Base-by-base conservation (phyloP, 257 asterid species). In the Eucommia ulmoides region DNA sequence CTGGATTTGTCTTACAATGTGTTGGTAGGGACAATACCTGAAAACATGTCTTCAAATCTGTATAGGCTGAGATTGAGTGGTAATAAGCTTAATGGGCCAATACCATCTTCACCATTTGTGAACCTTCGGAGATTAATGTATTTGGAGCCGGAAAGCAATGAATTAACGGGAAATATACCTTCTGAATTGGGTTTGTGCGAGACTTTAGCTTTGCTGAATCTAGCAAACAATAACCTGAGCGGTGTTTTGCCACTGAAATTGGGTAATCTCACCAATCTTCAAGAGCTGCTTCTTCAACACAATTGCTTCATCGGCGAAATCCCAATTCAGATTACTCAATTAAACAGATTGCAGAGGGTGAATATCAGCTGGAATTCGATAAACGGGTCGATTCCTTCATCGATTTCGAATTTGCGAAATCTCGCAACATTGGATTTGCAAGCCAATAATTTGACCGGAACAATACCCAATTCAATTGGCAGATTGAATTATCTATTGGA, bases 1-100 rank as follows among this genome's bases (percentile, higher is more conserved):
- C 47, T 78, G 22, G 94, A 87, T 68, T 55, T 87, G 65, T 58
- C 94, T 23, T 45, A 3, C 65, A 83, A 87, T 63, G 8, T 3
- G 0, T n/a, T 87, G 14, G 70, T 61, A 55, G 96, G 93, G 17
- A 25, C 71, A 4, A 54, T 83, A 50, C 94, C 93, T 41, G 3
- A 50, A 23, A 60, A 49, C 41, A 59, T 68, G 53, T 72, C 89
- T 1, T 10, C 67, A 4, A 61, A 53, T 19, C 23, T 80, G 59
- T 45, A 68, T 57, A 69, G 96, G 73, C 51, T 87, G 72, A 76
- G 93, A 60, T 68, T 87, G 50, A 88, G 91, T n/a, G 54, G 74
- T 55, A 87, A 83, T 60, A 33, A 19, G 29, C 58, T 87, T 17
- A 69, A 25, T 25, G 93, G 94, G 22, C 23, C 58, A 2, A 54